phyloP scores from a whole-genome alignment of 1,139 yeast species.

The Suhomyces ambrosiae region DNA sequence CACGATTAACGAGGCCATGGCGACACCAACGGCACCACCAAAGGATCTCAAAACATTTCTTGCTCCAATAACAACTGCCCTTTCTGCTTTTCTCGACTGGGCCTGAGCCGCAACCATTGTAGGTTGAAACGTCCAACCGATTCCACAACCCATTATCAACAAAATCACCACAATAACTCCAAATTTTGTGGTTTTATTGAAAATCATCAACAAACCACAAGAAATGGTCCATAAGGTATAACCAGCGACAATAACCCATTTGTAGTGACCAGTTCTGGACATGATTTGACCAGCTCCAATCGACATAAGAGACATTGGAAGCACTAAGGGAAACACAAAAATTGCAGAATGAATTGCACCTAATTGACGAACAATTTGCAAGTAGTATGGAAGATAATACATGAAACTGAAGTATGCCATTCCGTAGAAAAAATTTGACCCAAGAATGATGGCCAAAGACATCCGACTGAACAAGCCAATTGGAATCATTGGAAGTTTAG shows the following conservation, averaged over 20 bases:
- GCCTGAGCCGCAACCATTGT: slow-evolving; percentile 29
- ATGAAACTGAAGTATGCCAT: slow-evolving; percentile 22
- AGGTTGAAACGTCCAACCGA: slow-evolving; percentile 27
- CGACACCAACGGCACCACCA: slow-evolving; percentile 27
- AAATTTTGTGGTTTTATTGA: slow-evolving; percentile 16
- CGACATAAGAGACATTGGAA: slow-evolving; percentile 20
- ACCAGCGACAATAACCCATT: slow-evolving; percentile 18
- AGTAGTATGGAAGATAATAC: slow-evolving; percentile 23
- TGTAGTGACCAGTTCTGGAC: slow-evolving; percentile 22
- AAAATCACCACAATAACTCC: slow-evolving; percentile 20
- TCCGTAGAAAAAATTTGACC: slow-evolving; percentile 22
- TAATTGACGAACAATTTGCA: slow-evolving; percentile 21
- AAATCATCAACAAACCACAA: slow-evolving; percentile 18
- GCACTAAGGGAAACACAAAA: slow-evolving; percentile 21
- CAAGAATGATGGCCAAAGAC: slow-evolving; percentile 18
- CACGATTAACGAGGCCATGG: slow-evolving; percentile 21
- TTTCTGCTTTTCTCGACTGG: slow-evolving; percentile 22
- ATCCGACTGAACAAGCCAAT: slow-evolving; percentile 18
- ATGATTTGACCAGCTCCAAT: slow-evolving; percentile 22
- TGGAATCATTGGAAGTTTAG: slow-evolving; percentile 27
- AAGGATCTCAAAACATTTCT: slow-evolving; percentile 25
- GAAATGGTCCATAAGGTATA: slow-evolving; percentile 21
- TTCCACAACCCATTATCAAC: slow-evolving; percentile 22
- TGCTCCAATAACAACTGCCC: slow-evolving; percentile 25
- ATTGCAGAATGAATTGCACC: slow-evolving; percentile 19